Evolutionary conservation across 2,329 filamentous ascomycete species (phyloP).

Genomic region (Ophiostoma perfectum): DNA sequence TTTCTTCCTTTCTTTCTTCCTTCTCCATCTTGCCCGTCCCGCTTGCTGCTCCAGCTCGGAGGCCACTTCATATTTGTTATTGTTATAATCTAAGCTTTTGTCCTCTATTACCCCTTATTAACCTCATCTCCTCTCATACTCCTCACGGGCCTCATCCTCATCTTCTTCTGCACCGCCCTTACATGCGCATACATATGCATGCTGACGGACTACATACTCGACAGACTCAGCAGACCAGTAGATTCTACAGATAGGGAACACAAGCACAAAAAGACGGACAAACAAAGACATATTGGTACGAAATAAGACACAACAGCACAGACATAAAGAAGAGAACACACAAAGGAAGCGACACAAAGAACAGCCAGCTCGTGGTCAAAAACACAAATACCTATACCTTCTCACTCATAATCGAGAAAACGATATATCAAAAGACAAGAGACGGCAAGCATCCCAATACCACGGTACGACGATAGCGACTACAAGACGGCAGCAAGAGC

Average conservation of each 20-base stretch:
- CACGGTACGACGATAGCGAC: not conserved
- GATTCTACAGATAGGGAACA: not conserved
- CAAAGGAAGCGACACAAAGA: not conserved
- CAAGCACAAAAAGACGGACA: not conserved
- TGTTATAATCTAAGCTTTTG: not conserved
- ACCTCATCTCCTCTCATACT: not conserved
- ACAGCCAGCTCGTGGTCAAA: not conserved
- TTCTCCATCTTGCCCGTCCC: not conserved
- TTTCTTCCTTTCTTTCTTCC: not conserved
- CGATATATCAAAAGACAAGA: not conserved
- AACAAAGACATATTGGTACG: not conserved
- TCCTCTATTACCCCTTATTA: not conserved
- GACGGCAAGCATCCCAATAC: no score
- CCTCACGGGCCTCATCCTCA: not conserved
- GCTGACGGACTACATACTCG: not conserved
- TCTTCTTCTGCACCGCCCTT: conserved; percentile 6
- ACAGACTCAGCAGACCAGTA: not conserved
- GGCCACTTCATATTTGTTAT: not conserved
- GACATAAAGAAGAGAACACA: not conserved
- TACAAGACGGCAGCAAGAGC: not conserved
- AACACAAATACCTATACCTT: no score
- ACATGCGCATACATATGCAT: conserved; percentile 9
- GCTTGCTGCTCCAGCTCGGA: not conserved
- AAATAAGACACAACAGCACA: not conserved
- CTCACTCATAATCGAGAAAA: not conserved